These are phyloP conservation scores for Chlamydomonas sp. DNA, from an alignment of 139 green algal genomes.

Conservation along the genomic window DNA sequence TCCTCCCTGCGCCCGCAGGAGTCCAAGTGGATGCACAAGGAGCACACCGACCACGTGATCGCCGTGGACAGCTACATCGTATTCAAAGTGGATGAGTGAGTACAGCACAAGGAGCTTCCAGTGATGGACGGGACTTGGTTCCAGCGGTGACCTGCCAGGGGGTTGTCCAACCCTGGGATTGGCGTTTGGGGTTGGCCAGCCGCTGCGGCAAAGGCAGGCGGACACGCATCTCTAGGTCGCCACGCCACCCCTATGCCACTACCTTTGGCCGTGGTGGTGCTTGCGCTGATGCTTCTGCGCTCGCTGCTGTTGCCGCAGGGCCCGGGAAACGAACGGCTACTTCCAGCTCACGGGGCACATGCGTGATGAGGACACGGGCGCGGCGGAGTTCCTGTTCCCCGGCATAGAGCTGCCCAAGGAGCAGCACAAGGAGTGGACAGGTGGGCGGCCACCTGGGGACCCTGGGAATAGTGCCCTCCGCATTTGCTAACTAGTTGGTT, in stretches of 20 bases:
- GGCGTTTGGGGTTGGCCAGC: neutral
- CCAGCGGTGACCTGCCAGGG: too few species aligned
- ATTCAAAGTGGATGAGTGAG: constrained; percentile 29
- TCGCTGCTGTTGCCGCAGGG: neutral
- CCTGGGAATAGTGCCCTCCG: neutral
- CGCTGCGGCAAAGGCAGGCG: neutral
- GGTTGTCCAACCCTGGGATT: too few species aligned
- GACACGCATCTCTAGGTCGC: neutral
- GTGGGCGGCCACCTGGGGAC: neutral
- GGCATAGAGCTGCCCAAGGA: constrained; percentile 5
- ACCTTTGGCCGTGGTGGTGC: neutral
- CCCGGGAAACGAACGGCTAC: constrained; percentile 5
- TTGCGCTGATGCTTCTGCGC: neutral
- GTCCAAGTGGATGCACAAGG: constrained; percentile 22
- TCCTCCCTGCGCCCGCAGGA: neutral
- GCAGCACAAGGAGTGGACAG: neutral
- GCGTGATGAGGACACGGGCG: neutral
- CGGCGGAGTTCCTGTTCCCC: constrained; percentile 15
- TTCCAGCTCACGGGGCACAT: constrained; percentile 23
- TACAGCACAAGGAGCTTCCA: too few species aligned
- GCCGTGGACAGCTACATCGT: constrained; percentile 23
- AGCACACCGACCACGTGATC: constrained; percentile 20
- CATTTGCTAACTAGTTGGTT: neutral
- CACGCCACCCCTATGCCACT: neutral
- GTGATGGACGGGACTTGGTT: too few species aligned